These are phyloP conservation scores for Purpureocillium lavendulum DNA, from an alignment of 2,329 filamentous ascomycete species.

Conservation along the genomic window DNA sequence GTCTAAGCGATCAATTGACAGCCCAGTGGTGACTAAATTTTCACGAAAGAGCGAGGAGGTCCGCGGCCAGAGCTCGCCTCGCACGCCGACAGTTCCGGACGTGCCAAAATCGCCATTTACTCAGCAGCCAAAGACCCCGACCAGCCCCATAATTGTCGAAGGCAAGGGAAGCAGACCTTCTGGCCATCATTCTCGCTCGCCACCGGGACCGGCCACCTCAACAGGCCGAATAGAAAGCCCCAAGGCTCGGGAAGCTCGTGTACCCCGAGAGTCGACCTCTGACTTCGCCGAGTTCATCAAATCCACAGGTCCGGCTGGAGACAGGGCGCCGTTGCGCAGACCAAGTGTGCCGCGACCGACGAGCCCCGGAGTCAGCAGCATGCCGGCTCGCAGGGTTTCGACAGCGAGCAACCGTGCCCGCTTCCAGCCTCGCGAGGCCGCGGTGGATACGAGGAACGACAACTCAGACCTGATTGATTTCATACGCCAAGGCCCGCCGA, in stretches of 20 bases:
- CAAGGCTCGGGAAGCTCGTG: slow-evolving; percentile 62
- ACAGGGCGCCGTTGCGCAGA: slow-evolving; percentile 24
- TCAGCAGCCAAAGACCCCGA: slow-evolving; percentile 5
- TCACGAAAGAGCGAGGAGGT: slow-evolving; percentile 39
- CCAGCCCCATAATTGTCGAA: slow-evolving; percentile 7
- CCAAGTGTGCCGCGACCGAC: slow-evolving; percentile 22
- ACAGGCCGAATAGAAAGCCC: slow-evolving; percentile 15
- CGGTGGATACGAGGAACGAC: slow-evolving; percentile 51
- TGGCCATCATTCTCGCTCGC: slow-evolving; percentile 12
- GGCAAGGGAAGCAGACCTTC: slow-evolving; percentile 6
- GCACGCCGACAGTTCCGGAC: slow-evolving; percentile 34
- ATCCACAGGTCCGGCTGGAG: slow-evolving; percentile 64
- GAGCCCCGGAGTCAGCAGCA: slow-evolving; percentile 21
- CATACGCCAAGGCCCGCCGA: slow-evolving; percentile 77
- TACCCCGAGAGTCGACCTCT: slow-evolving; percentile 61
- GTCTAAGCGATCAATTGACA: slow-evolving; percentile 32
- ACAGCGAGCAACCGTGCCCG: slow-evolving; percentile 38
- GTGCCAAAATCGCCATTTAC: slow-evolving; percentile 19
- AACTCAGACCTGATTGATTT: slow-evolving; percentile 92
- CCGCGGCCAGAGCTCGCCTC: slow-evolving; percentile 32
- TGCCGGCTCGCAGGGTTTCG: slow-evolving; percentile 29
- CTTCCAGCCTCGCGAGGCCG: slow-evolving; percentile 64
- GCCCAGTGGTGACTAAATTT: slow-evolving; percentile 32
- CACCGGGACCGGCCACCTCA: slow-evolving; percentile 11
- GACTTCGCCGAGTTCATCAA: slow-evolving; percentile 90